Evolutionary conservation across 371 early-diverging fungal species (phyloP).

Genomic region (Actinomucor elegans): DNA sequence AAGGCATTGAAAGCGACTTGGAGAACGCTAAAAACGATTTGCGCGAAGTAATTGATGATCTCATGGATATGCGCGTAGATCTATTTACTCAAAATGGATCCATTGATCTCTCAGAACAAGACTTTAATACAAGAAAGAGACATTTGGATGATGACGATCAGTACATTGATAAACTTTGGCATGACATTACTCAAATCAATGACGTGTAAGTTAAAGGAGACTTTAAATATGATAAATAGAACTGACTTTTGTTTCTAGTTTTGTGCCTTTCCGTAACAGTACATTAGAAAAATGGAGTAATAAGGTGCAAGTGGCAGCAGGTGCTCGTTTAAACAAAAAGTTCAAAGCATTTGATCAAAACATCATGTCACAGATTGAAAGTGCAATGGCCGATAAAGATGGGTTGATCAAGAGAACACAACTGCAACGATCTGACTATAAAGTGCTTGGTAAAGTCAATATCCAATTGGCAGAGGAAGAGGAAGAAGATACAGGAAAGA

Average conservation of each 20-base stretch:
- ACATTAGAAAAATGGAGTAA: conserved; percentile 93
- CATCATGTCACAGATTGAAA: conserved; percentile 77
- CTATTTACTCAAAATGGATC: conserved; percentile 38
- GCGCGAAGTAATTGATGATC: conserved; percentile 40
- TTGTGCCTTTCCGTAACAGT: conserved; percentile 74
- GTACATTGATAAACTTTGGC: conserved; percentile 57
- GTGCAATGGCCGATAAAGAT: conserved; percentile 69
- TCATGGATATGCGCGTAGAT: conserved; percentile 44
- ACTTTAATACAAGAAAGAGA: conserved; percentile 44
- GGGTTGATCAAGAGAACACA: conserved; percentile 85
- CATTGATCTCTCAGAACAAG: conserved; percentile 25
- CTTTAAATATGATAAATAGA: background rate
- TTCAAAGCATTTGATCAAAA: conserved; percentile 94
- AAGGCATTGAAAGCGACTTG: conserved; percentile 30
- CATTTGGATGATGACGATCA: conserved; percentile 57
- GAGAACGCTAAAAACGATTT: conserved; percentile 33
- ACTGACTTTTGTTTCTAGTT: conserved; percentile 25
- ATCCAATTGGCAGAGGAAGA: conserved; percentile 9
- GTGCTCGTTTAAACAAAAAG: conserved; percentile 75
- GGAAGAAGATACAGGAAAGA: conserved; percentile 21
- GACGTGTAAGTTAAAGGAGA: conserved; percentile 33
- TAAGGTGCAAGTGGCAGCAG: conserved; percentile 80
- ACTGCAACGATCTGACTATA: conserved; percentile 72
- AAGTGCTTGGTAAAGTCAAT: conserved; percentile 54
- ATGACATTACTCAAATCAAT: conserved; percentile 62